Evolutionary conservation across 805 yeast genomes (phyloP), one percentile per base, ranked within the genome.

Genomic region (Suhomyces xylopsoci): DNA sequence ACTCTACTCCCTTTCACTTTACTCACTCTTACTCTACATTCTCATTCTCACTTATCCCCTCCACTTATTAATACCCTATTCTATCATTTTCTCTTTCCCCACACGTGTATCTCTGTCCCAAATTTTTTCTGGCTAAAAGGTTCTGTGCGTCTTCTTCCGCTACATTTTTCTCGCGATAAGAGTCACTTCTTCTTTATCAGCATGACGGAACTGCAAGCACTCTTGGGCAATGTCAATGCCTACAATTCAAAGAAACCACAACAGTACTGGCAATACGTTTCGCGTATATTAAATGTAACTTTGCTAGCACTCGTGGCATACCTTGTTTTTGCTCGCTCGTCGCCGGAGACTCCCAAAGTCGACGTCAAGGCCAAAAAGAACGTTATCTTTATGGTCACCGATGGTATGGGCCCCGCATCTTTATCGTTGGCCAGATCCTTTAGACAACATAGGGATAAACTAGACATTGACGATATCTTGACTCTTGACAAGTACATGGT

Each of bases 331-430:
- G 22, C 6, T 38, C 40, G 28, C n/a, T 42, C 52, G 24, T 40
- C 46, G 26, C 28, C 25, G 22, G n/a, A 17, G 20, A 17, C 30
- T 3, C 41, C 56, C 40, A 22, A 34, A 19, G 47, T 55, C 45
- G 54, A 55, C 36, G 50, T 51, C 44, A 48, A 36, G 38, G 45
- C 54, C 54, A 88, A 88, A 75, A 85, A 82, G 62, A 90, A 90
- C 62, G 80, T 91, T 52, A 87, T 90, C 49, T 89, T 90, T 74
- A 84, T 90, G 81, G 96, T 90, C 30, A 85, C 96, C 3, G 97
- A 90, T 68, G 97, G 97, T n/a, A 90, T 90, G 87, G 97, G 97
- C 0, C 97, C 97, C 3, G 87, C 96, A 0, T 86, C 96, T 2
- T 70, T 90, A 53, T 85, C 94, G 2, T 70, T 90, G 66, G 84